Percentiles rank a stretch among this genome's conserved stretches.
Evolutionary conservation across 1,139 yeast genomes (phyloP).

Genomic region (Suhomyces maxii): DNA sequence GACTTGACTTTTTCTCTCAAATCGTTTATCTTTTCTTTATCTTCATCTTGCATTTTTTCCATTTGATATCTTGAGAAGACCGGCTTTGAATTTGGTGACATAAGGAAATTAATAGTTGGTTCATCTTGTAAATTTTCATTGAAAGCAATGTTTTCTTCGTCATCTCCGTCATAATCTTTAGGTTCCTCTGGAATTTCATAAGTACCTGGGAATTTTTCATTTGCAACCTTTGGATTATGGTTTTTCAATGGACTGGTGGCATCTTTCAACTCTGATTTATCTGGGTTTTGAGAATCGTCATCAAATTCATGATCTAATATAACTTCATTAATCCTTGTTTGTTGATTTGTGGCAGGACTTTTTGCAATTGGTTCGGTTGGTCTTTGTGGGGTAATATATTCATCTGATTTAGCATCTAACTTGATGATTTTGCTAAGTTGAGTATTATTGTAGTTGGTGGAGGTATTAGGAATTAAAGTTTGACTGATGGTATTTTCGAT

Average conservation of each 20-base stretch:
- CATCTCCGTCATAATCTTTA: slow-evolving; percentile 9
- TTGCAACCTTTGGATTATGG: slow-evolving; percentile 8
- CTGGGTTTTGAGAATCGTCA: slow-evolving; percentile 5
- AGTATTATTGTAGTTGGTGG: slow-evolving; percentile 18
- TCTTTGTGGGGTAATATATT: slow-evolving; percentile 41
- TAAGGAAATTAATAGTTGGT: slow-evolving; percentile 33
- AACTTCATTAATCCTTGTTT: slow-evolving; percentile 23
- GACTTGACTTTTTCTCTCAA: slow-evolving; percentile 9
- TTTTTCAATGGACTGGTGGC: slow-evolving; percentile 27
- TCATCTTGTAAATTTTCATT: slow-evolving; percentile 19
- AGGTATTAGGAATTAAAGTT: slow-evolving; percentile 20
- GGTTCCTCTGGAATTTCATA: slow-evolving; percentile 4
- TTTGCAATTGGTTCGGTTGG: slow-evolving; percentile 45
- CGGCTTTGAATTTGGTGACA: slow-evolving; percentile 41
- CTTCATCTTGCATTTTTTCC: slow-evolving; percentile 29
- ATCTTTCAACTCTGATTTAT: slow-evolving; percentile 18
- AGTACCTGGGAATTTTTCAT: background rate
- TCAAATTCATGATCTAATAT: slow-evolving; percentile 11
- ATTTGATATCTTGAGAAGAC: slow-evolving; percentile 35
- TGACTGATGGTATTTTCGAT: slow-evolving; percentile 22
- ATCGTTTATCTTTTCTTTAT: slow-evolving; percentile 15
- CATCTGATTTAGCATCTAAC: slow-evolving; percentile 15
- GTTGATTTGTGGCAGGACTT: slow-evolving; percentile 42
- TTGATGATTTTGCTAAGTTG: slow-evolving; percentile 23
- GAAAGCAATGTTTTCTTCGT: slow-evolving; percentile 12